Evolutionary conservation across 2,329 filamentous ascomycete genomes (phyloP), one percentile per base, ranked within the genome.

Genomic region (Sporothrix euskadiensis): DNA sequence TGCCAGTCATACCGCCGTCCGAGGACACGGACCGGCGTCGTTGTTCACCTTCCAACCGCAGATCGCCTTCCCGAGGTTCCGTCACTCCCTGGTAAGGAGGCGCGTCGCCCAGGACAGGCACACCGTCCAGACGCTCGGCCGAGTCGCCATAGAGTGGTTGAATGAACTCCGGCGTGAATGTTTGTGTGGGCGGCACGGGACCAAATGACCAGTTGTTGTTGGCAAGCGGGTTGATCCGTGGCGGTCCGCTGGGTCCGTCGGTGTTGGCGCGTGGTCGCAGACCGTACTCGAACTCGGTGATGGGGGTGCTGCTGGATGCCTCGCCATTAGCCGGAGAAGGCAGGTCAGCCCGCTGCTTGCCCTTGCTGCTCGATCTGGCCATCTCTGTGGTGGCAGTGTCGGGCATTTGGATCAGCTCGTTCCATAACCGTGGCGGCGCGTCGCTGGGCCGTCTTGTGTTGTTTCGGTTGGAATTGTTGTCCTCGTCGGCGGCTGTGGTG

Each of bases 191-290:
- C n/a, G 68, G 49, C n/a, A 30, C 49, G 6, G 68, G 35, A 3
- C 83, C 81, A 76, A 90, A 90, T 0, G 85, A 85, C 89, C 89
- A 91, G 76, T 82, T 90, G 75, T 89, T 89, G 78, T 88, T 88
- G 0, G 84, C 88, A 19, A 90, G 78, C 0, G 86, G 85, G 69
- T 88, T 86, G 71, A 85, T 81, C 2, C 80, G 80, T 9, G 83
- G 80, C 4, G 81, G 81, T 6, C 80, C 78, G 59, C 82, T 82
- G 4, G 87, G 87, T 0, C 88, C 88, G 77, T 90, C 89, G 0
- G 89, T 90, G 69, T 84, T 82, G 39, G 89, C 84, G 59, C 89
- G 83, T 22, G 86, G 87, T 52, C 88, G 81, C 22, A 78, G 72
- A 6, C 76, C 75, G 41, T 71, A 71, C 26, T 71, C 71, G n/a